These are phyloP conservation scores for Yamadazyma scolyti DNA, from an alignment of 805 yeast species.

Conservation along the genomic window DNA sequence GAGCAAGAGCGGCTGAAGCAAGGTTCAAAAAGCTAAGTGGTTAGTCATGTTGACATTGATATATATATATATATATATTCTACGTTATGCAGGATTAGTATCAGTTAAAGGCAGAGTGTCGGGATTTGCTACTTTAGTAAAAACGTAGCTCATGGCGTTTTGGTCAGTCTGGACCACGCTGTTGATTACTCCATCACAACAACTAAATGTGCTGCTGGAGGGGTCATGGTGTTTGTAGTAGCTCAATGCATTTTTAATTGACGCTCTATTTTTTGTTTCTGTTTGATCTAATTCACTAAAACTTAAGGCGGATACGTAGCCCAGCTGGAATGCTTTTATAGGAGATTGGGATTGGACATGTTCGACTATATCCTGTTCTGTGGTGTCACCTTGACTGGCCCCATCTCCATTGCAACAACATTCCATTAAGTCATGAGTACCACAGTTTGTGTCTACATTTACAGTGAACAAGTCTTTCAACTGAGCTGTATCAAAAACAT, in stretches of 20 bases:
- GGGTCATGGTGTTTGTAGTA: slow-evolving; percentile 68
- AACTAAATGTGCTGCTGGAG: slow-evolving; percentile 1
- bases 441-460: slow-evolving; percentile 45
- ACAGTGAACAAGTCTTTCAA: slow-evolving; percentile 73
- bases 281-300: slow-evolving; percentile 31
- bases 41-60: too few species aligned
- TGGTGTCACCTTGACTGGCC: slow-evolving; percentile 13
- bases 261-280: slow-evolving; percentile 27
- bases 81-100: not conserved
- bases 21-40: slow-evolving; percentile 39
- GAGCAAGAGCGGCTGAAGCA: slow-evolving; percentile 96
- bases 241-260: slow-evolving; percentile 55
- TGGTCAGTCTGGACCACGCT: slow-evolving; percentile 3
- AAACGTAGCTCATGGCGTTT: slow-evolving; percentile 31
- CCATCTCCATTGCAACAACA: slow-evolving; percentile 64
- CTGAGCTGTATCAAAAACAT: slow-evolving; percentile 66
- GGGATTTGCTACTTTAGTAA: slow-evolving; percentile 30
- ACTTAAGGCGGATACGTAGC: slow-evolving; percentile 60
- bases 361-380: slow-evolving; percentile 1
- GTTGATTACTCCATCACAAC: slow-evolving; percentile 8
- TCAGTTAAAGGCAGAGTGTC: not conserved
- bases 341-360: not conserved
- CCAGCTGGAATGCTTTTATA: slow-evolving; percentile 8
- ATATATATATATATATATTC: too few species aligned
- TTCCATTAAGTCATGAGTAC: slow-evolving; percentile 74